Evolutionary conservation across 148 eudicot species (phyloP).

Genomic region (Chenopodium formosanum): DNA sequence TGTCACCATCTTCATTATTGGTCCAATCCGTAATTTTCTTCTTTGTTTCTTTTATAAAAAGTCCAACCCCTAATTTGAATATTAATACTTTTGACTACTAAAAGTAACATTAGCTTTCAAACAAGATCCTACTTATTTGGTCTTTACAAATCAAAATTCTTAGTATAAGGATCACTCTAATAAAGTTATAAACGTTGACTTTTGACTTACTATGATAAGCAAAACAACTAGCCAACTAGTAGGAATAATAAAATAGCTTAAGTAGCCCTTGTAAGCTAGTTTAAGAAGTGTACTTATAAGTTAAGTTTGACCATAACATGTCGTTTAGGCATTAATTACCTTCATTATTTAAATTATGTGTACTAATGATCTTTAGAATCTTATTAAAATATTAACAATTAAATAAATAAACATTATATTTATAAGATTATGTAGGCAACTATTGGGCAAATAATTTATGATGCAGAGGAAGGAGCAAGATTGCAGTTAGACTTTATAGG

Average conservation of each 20-base stretch:
- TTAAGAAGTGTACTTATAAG: neutral
- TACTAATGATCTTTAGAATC: neutral
- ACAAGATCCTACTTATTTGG: too few relatives aligned
- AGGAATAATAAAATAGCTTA: neutral
- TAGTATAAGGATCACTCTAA: neutral
- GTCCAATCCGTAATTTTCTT: too few relatives aligned
- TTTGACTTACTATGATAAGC: neutral
- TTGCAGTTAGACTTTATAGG: neutral
- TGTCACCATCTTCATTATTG: too few relatives aligned
- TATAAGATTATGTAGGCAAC: neutral
- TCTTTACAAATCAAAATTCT: too few relatives aligned
- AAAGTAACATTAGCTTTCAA: too few relatives aligned
- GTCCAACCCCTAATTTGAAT: too few relatives aligned
- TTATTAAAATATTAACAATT: neutral
- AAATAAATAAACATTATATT: too few relatives aligned
- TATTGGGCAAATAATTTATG: constrained; percentile 8
- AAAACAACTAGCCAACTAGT: neutral
- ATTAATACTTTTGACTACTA: too few relatives aligned
- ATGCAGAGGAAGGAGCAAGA: neutral
- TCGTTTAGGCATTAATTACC: neutral
- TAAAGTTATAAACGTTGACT: constrained; percentile 2
- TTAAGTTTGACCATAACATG: constrained; percentile 14
- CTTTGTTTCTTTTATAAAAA: too few relatives aligned
- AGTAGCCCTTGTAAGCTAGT: neutral
- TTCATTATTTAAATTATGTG: constrained; percentile 1